Evolutionary conservation across 2,329 filamentous ascomycete genomes (phyloP), one percentile per base, ranked within the genome.

Genomic region (Dryadomyces quercus-mongolicae): DNA sequence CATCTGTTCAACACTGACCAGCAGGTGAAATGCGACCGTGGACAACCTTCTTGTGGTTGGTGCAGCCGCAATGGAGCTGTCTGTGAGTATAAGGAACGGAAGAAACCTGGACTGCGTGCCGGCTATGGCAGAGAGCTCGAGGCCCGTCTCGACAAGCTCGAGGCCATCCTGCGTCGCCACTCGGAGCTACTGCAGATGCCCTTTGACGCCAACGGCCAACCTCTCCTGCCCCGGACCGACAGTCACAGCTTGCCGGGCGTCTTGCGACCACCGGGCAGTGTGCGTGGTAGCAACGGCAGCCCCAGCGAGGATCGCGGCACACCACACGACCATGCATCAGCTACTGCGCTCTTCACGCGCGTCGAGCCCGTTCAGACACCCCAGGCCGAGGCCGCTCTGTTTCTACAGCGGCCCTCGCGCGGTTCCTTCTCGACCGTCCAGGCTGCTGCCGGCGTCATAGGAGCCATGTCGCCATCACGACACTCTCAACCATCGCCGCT

Each of bases 101-200:
- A 84, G 68, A 84, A 84, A 62, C 82, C 82, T 9, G 82, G 82
- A 0, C 67, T 85, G 13, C 72, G 80, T 52, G 82, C 82, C 38
- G 82, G 82, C 16, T 88, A 88, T 65, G 85, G 85, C 16, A 78
- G 84, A 54, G 85, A 88, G 66, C 70, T 88, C 31, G 85, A 88
- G 66, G 82, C 86, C 61, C 78, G 85, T 42, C 75, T 88, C 44
- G 84, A 88, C 63, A 78, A 78, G 61, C 73, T 88, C 13, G 84
- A 88, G 65, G 78, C 82, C 55, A 78, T 85, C 47, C 69, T 88
- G 49, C 75, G 78, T 52, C 73, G 77, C 0, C 85, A 88, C 67
- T 78, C 81, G 49, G 81, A 83, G 58, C 81, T 87, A 49, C 71
- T 88, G 2, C 80, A 85, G 60, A 74, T 71, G 31, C 75, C 77